phyloP scores from a whole-genome alignment of 768 basidiomycete species.

The Termitomyces sp. region DNA sequence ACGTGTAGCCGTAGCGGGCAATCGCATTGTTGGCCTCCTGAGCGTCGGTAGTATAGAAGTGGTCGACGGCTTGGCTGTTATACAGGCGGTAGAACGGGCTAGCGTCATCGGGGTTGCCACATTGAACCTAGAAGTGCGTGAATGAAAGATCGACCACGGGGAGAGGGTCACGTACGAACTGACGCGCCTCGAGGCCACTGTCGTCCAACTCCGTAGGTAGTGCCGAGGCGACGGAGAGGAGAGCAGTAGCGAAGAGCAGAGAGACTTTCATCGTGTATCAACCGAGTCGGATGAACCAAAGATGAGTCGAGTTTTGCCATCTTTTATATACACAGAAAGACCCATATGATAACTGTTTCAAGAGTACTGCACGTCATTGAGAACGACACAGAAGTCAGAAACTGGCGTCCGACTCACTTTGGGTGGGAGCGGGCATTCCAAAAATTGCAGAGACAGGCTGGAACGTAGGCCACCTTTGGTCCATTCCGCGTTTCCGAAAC shows the following conservation, averaged over 20 bases:
- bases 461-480: neutral
- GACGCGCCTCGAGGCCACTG: neutral
- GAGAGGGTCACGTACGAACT: neutral
- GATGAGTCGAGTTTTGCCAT: neutral
- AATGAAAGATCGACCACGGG: neutral
- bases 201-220: neutral
- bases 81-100: neutral
- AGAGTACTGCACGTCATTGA: neutral
- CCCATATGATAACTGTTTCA: neutral
- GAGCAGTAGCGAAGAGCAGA: neutral
- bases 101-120: neutral
- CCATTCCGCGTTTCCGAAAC: neutral
- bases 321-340: neutral
- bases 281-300: neutral
- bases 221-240: neutral
- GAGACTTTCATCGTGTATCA: slow-evolving; percentile 7
- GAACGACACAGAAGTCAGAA: neutral
- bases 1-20: neutral
- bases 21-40: slow-evolving; percentile 8
- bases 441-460: neutral
- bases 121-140: neutral
- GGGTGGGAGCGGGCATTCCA: neutral
- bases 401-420: neutral
- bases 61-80: slow-evolving; percentile 3
- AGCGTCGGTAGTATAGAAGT: slow-evolving; percentile 12